A percentile compares a stretch with the other conserved stretches of the same genome.
phyloP scores from a whole-genome alignment of 108 stramenopile species.

The Craspedostauros australis region DNA sequence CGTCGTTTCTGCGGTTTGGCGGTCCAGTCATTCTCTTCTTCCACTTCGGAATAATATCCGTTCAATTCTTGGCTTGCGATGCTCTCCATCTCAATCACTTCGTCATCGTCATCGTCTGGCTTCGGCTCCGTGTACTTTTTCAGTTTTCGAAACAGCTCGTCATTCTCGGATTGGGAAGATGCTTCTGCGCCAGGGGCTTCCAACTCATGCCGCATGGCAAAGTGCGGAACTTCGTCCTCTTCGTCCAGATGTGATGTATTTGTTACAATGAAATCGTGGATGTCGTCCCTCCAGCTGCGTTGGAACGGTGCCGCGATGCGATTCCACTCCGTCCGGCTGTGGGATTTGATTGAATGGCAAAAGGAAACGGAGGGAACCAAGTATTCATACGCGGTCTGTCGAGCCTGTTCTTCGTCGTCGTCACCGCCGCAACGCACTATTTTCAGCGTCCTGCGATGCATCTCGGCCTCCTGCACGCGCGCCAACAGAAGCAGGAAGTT shows the following conservation, averaged over 20 bases:
- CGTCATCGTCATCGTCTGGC: not conserved
- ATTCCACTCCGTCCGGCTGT: slow-evolving; percentile 39
- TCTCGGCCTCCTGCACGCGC: slow-evolving; percentile 24
- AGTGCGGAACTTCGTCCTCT: slow-evolving; percentile 13
- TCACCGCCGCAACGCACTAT: not conserved
- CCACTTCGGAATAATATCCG: slow-evolving; percentile 23
- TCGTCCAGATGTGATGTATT: slow-evolving; percentile 16
- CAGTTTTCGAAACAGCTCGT: not conserved
- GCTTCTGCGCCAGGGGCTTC: not conserved
- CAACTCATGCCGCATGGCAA: slow-evolving; percentile 9
- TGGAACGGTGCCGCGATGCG: slow-evolving; percentile 48
- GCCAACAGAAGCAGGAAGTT: slow-evolving; percentile 49
- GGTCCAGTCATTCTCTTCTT: slow-evolving; percentile 30
- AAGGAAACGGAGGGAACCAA: slow-evolving; percentile 31
- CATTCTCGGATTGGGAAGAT: slow-evolving; percentile 2
- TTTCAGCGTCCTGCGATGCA: slow-evolving; percentile 1
- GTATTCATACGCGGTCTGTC: slow-evolving; percentile 19
- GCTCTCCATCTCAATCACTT: slow-evolving; percentile 1
- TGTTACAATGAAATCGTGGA: slow-evolving; percentile 53
- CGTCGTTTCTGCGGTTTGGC: not conserved
- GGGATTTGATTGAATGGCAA: slow-evolving; percentile 41
- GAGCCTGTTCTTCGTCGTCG: slow-evolving; percentile 12
- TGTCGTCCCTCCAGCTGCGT: slow-evolving; percentile 25
- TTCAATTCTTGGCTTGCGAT: too few species aligned
- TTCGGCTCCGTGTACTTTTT: not conserved